phyloP scores from a whole-genome alignment of 148 eudicot genomes.

The Chenopodium berlandieri region DNA sequence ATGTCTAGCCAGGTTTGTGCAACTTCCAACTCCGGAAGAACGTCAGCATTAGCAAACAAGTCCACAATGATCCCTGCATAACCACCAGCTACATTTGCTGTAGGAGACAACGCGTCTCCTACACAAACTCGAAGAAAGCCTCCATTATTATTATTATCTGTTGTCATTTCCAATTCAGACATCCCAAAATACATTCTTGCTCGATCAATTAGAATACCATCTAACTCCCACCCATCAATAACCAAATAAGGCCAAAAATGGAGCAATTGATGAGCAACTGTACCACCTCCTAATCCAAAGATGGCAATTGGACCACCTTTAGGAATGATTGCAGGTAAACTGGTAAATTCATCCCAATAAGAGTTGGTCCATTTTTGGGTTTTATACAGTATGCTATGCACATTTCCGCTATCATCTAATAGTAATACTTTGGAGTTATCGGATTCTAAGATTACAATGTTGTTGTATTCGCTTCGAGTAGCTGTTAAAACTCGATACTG shows the following conservation, averaged over 20 bases:
- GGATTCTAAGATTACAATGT: conserved; percentile 65
- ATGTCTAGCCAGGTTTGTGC: conserved; percentile 65
- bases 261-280: conserved; percentile 73
- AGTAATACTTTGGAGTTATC: conserved; percentile 50
- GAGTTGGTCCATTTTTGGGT: conserved; percentile 68
- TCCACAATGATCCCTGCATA: conserved; percentile 88
- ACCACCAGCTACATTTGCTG: conserved; percentile 59
- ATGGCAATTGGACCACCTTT: conserved; percentile 84
- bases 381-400: conserved; percentile 67
- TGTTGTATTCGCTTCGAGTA: conserved; percentile 47
- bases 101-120: conserved; percentile 76
- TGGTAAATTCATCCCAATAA: conserved; percentile 83
- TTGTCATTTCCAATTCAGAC: conserved; percentile 55
- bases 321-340: conserved; percentile 77
- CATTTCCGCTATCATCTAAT: conserved; percentile 71
- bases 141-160: conserved; percentile 33
- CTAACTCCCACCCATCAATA: conserved; percentile 92
- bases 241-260: conserved; percentile 65
- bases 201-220: conserved; percentile 56
- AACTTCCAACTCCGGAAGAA: conserved; percentile 65
- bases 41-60: conserved; percentile 72
- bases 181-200: conserved; percentile 69
- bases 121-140: conserved; percentile 60
- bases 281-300: conserved; percentile 85
- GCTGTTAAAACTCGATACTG: conserved; percentile 50